Percentiles rank a stretch among this genome's conserved stretches.
These are phyloP conservation scores for Schwanniomyces sp. DNA, from an alignment of 805 yeast species.

Conservation along the genomic window DNA sequence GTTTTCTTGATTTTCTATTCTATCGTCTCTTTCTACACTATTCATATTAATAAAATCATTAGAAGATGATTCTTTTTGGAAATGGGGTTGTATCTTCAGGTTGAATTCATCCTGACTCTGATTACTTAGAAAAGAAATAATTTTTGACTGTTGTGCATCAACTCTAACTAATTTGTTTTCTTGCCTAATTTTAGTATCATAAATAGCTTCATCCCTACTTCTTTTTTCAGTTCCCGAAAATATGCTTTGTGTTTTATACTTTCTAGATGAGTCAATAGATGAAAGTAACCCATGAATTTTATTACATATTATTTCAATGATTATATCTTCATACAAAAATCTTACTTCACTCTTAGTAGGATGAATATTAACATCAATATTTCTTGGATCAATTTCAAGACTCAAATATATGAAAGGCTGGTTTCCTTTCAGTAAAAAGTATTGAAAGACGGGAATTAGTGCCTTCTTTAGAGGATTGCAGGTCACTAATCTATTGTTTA, in stretches of 20 bases:
- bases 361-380: conserved; percentile 90
- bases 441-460: conserved; percentile 56
- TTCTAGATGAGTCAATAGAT: conserved; percentile 63
- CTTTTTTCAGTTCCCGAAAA: conserved; percentile 14
- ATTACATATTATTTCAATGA: conserved; percentile 58
- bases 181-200: conserved; percentile 39
- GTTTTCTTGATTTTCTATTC: not conserved
- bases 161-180: conserved; percentile 73
- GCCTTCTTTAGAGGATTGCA: conserved; percentile 82
- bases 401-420: conserved; percentile 77
- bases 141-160: conserved; percentile 57
- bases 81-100: not conserved
- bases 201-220: not conserved
- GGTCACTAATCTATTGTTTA: conserved; percentile 77
- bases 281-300: conserved; percentile 51
- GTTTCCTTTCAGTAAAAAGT: conserved; percentile 72
- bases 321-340: conserved; percentile 83
- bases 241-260: conserved; percentile 64
- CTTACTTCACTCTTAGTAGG: conserved; percentile 94
- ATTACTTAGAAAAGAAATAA: conserved; percentile 7
- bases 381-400: conserved; percentile 62
- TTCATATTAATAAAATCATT: not conserved
- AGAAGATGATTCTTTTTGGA: not conserved
- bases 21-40: not conserved
- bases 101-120: conserved; percentile 4